Percentiles rank a stretch among this genome's conserved stretches.
phyloP scores from a whole-genome alignment of 1,284 basidiomycete species.

The Bothia castanella region DNA sequence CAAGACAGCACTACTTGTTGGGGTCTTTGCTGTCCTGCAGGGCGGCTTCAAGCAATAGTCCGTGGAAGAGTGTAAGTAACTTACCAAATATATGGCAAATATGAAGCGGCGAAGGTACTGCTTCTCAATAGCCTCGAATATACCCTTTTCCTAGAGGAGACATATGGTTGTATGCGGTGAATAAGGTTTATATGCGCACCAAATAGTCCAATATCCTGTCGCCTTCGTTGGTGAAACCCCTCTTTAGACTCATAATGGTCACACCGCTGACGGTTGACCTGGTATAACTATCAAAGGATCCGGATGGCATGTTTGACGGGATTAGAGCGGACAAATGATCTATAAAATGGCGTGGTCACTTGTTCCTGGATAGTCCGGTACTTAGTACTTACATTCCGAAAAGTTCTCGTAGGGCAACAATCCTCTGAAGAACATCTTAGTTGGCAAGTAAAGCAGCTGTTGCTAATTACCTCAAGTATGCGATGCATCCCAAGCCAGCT shows the following conservation, averaged over 20 bases:
- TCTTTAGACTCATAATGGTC: slow-evolving; percentile 58
- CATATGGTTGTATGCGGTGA: slow-evolving; percentile 7
- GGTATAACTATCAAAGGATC: slow-evolving; percentile 24
- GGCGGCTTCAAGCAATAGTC: background rate
- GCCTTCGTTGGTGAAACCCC: slow-evolving; percentile 74
- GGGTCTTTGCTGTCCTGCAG: slow-evolving; percentile 71
- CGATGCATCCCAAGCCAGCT: slow-evolving; percentile 73
- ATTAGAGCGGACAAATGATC: slow-evolving; percentile 33
- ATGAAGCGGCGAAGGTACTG: slow-evolving; percentile 76
- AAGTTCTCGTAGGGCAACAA: slow-evolving; percentile 78
- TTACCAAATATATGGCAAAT: slow-evolving; percentile 76
- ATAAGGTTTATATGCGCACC: slow-evolving; percentile 41
- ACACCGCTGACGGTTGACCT: slow-evolving; percentile 27
- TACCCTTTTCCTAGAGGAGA: slow-evolving; percentile 62
- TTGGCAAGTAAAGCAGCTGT: background rate
- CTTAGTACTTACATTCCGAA: slow-evolving; percentile 50
- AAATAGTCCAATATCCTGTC: slow-evolving; percentile 76
- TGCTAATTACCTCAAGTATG: slow-evolving; percentile 58
- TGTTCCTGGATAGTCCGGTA: too few relatives aligned
- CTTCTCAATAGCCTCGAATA: slow-evolving; percentile 74
- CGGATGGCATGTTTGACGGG: slow-evolving; percentile 12
- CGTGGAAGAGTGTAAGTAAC: slow-evolving; percentile 19
- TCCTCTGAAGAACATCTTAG: slow-evolving; percentile 24
- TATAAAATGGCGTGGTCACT: slow-evolving; percentile 7
- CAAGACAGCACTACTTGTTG: slow-evolving; percentile 53